Evolutionary conservation across 169 alveolate genomes (phyloP).

Genomic region (Plasmodium gonderi): DNA sequence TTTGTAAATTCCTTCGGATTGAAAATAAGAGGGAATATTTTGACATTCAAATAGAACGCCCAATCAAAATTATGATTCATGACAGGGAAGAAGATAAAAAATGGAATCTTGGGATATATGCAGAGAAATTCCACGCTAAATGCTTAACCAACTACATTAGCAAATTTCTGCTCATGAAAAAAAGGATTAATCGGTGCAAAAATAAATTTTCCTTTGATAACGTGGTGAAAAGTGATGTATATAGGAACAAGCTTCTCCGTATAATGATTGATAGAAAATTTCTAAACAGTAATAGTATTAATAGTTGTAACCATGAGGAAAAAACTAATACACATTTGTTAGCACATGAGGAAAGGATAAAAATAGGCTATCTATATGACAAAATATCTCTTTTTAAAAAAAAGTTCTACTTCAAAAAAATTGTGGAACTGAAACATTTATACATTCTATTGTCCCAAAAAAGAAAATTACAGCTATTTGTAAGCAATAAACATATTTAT

Average conservation of each 20-base stretch:
- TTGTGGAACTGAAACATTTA: conserved; percentile 21
- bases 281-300: neutral
- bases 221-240: neutral
- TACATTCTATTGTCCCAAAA: conserved; percentile 11
- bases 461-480: conserved; percentile 11
- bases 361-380: conserved; percentile 46
- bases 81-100: neutral
- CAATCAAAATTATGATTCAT: neutral
- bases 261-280: conserved; percentile 4
- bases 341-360: neutral
- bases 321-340: conserved; percentile 11
- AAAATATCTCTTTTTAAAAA: conserved; percentile 44
- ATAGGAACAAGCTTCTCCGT: conserved; percentile 17
- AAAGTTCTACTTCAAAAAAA: conserved; percentile 24
- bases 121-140: neutral
- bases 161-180: neutral
- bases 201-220: neutral
- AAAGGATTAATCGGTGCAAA: neutral
- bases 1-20: neutral
- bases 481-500: conserved; percentile 12
- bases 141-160: neutral
- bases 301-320: neutral
- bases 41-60: neutral
- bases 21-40: neutral
- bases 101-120: neutral